Base-by-base conservation (phyloP, 1,139 yeast species). In the Taphrina flavorubra region DNA sequence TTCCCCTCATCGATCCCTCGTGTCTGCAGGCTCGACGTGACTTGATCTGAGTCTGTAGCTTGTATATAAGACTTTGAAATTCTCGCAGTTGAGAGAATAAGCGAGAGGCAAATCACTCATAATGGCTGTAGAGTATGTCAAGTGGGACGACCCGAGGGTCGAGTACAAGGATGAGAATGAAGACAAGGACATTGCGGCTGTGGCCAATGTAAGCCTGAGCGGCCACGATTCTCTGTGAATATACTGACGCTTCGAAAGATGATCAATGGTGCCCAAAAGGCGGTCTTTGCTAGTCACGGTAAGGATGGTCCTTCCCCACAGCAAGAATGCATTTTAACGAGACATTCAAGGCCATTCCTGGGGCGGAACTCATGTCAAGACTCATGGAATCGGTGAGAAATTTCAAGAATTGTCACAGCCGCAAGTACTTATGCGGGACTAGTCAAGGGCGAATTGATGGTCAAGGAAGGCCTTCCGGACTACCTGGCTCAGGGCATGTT, bases 81-180 rank as follows among this genome's bases (percentile, higher is more conserved):
- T 25, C 31, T 25, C 31, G 31, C 31, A 25, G 31, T 25, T 4
- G 31, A 25, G 4, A 4, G 31, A 25, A 4, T 25, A 25, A 25
- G 2, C 31, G 4, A 25, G 31, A 25, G 4, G 4, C 4, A 25
- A 25, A 4, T 25, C 31, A 25, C 2, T 14, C 16, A 53, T 11
- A n/a, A 56, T 56, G 60, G 60, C 60, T 7, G 49, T 56, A 47
- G 60, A 56, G 47, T 56, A 56, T 34, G 47, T 56, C 36, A 56
- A 40, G n/a, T 56, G 60, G 60, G 34, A 56, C 36, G 60, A 56
- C 39, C 34, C 60, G 42, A 37, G 60, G 47, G 60, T 56, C 36
- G 60, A 56, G 36, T 56, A 56, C 60, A 56, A 56, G 49, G 60
- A 56, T 25, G 47, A 56, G 47, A 40, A 56, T 40, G 60, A 56